Evolutionary conservation across 2,329 filamentous ascomycete genomes (phyloP), one percentile per base, ranked within the genome.

Genomic region (Zarea fungicola): DNA sequence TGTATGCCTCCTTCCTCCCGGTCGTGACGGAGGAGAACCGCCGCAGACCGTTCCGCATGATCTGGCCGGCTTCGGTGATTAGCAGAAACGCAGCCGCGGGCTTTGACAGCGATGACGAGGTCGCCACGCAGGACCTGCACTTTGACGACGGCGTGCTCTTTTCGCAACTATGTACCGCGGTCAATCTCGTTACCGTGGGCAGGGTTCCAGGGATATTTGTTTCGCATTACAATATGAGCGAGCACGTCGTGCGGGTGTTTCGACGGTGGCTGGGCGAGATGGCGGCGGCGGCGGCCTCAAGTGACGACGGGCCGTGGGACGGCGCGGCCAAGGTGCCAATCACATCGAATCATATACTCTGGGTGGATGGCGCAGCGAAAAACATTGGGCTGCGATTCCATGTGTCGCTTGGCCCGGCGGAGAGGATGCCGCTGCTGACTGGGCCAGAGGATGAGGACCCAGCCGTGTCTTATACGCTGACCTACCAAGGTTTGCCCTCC

Each of bases 1-100:
- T 89, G 39, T 92, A 90, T 67, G 83, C 84, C 6, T 78, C 81
- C 22, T 93, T 91, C 62, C 75, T 76, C 16, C 87, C 86, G 2
- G 73, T 81, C 36, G 70, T 76, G 49, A 73, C 77, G 34, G 76
- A 81, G 44, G 75, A 78, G 45, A 73, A 74, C 37, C 63, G 65
- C 45, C 73, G 63, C 16, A 59, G 66, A 35, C 61, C 59, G 39
- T 60, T 67, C 34, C 51, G 52, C 23, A 52, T 47, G 35, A 10
- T 48, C n/a, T 44, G 46, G 49, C 45, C 43, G 10, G 48, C n/a
- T 35, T 43, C 21, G 13, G 32, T 48, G 45, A 41, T 23, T 16
- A 46, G 22, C 28, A 19, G 22, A 31, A 22, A 41, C 51, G 26
- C 45, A 42, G 28, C 47, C 52, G 19, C 51, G 34, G 58, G 55